A percentile compares a stretch with the other conserved stretches of the same genome.
Conservation (phyloP, 306 rosid species). For the Pterocarpus santalinus region DNA sequence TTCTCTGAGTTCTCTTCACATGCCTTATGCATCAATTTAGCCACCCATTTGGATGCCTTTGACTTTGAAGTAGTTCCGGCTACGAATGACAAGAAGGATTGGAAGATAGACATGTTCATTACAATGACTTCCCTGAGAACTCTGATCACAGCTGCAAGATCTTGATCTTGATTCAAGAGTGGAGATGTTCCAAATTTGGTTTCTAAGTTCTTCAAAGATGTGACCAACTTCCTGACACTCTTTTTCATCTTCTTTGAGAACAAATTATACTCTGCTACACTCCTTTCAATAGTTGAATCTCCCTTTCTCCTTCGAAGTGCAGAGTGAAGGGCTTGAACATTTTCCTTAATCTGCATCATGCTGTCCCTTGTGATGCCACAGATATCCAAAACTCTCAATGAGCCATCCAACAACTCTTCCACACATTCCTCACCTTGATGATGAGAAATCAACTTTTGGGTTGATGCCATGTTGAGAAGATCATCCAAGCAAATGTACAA, state of each 20-base stretch:
- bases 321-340: slow-evolving; percentile 66
- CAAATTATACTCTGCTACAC: slow-evolving; percentile 48
- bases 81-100: slow-evolving; percentile 55
- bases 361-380: slow-evolving; percentile 72
- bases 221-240: slow-evolving; percentile 54
- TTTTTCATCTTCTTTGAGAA: slow-evolving; percentile 71
- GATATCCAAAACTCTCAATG: slow-evolving; percentile 66
- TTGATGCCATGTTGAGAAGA: slow-evolving; percentile 70
- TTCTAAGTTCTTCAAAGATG: slow-evolving; percentile 54
- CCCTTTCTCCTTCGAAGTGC: slow-evolving; percentile 73
- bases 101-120: slow-evolving; percentile 53
- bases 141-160: slow-evolving; percentile 42
- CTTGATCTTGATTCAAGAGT: slow-evolving; percentile 48
- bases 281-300: slow-evolving; percentile 55
- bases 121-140: slow-evolving; percentile 51
- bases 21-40: slow-evolving; percentile 60
- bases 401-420: slow-evolving; percentile 75
- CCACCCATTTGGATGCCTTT: slow-evolving; percentile 54
- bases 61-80: slow-evolving; percentile 44
- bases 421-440: slow-evolving; percentile 51
- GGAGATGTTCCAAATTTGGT: slow-evolving; percentile 46
- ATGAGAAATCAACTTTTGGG: slow-evolving; percentile 59
- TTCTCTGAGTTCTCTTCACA: slow-evolving; percentile 46
- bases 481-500: slow-evolving; percentile 62
- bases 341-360: slow-evolving; percentile 59